Conservation (phyloP, 2,329 filamentous ascomycete genomes). For the Monilinia fructicola region DNA sequence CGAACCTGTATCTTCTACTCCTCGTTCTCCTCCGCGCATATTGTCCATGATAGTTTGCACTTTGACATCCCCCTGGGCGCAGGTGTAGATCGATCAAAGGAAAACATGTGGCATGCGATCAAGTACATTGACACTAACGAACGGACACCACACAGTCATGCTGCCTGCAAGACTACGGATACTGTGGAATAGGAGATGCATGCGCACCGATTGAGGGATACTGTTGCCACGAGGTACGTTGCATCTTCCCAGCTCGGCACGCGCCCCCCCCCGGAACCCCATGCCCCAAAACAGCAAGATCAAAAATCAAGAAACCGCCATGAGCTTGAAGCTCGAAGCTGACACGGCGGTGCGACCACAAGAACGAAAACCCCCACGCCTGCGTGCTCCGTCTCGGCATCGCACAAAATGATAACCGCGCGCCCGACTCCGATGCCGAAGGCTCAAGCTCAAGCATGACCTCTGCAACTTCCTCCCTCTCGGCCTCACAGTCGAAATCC, state of each 20-base stretch:
- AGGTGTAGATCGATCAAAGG: neutral
- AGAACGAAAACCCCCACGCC: neutral
- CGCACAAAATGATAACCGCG: neutral
- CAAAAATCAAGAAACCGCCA: neutral
- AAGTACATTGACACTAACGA: neutral
- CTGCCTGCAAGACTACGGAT: conserved; percentile 29
- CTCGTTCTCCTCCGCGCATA: too few species aligned
- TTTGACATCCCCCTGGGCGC: neutral
- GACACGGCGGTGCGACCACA: neutral
- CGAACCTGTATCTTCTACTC: neutral
- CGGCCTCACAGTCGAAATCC: neutral
- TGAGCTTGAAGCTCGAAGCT: too few species aligned
- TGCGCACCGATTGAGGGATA: conserved; percentile 30
- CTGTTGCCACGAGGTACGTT: conserved; percentile 30
- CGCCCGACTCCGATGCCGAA: neutral
- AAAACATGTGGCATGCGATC: neutral
- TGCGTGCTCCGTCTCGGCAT: conserved; percentile 11
- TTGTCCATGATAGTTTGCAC: neutral
- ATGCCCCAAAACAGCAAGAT: too few species aligned
- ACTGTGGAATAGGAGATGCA: conserved; percentile 28
- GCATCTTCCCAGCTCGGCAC: neutral
- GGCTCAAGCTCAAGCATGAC: neutral
- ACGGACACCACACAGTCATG: conserved; percentile 23
- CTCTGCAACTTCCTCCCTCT: neutral
- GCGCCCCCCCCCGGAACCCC: too few species aligned